Conservation (phyloP, 495 filamentous ascomycete genomes). For the Umbilicaria muhlenbergii region DNA sequence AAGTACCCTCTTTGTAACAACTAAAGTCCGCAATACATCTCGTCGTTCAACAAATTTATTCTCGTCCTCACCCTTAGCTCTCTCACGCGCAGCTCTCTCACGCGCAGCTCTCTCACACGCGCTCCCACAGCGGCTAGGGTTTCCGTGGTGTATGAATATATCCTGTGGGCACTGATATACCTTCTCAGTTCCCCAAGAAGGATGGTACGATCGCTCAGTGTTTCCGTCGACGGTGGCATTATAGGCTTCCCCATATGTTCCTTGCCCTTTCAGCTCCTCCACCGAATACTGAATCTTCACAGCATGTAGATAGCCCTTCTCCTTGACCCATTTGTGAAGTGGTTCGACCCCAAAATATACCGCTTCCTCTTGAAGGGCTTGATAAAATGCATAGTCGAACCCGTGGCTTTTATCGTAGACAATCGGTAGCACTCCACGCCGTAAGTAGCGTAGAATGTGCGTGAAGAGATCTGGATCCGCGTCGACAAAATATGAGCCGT, state of each 20-base stretch:
- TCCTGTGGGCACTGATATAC: slow-evolving; percentile 19
- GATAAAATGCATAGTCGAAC: slow-evolving; percentile 21
- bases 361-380: slow-evolving; percentile 17
- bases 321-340: slow-evolving; percentile 17
- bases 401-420: slow-evolving; percentile 21
- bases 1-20: too few species aligned
- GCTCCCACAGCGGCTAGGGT: slow-evolving; percentile 11
- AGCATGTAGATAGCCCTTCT: slow-evolving; percentile 13
- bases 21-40: too few species aligned
- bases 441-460: slow-evolving; percentile 25
- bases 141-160: slow-evolving; percentile 12
- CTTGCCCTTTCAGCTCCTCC: background rate
- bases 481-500: slow-evolving; percentile 28
- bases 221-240: background rate
- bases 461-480: slow-evolving; percentile 22
- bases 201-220: slow-evolving; percentile 7
- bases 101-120: too few species aligned
- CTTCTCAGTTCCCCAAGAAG: slow-evolving; percentile 4
- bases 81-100: too few species aligned
- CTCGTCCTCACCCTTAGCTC: too few species aligned
- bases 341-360: slow-evolving; percentile 18
- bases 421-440: slow-evolving; percentile 20
- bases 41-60: too few species aligned
- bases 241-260: background rate
- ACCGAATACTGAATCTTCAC: slow-evolving; percentile 1